Conservation (phyloP, 164 flowering plant species). For the Annona cherimola region DNA sequence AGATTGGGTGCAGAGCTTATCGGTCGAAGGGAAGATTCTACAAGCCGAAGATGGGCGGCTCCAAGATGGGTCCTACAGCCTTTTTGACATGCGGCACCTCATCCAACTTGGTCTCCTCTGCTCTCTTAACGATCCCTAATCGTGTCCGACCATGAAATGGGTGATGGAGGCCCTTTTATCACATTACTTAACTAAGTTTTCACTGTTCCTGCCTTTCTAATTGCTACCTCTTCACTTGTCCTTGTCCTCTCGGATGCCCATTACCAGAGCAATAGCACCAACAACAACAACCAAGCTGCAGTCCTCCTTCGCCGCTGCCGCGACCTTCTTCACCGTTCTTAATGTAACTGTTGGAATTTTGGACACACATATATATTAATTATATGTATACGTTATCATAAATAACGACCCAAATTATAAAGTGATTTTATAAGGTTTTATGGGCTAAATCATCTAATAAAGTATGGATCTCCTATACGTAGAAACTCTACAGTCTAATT, state of each 20-base stretch:
- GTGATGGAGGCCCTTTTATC: conserved; percentile 64
- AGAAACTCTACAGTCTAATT: too few species aligned
- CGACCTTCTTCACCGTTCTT: conserved; percentile 41
- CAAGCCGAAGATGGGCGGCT: conserved; percentile 55
- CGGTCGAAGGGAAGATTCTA: conserved; percentile 50
- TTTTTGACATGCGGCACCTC: conserved; percentile 45
- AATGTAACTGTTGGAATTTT: too few species aligned
- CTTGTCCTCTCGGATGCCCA: conserved; percentile 43
- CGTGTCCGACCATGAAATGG: conserved; percentile 88
- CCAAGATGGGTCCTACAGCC: conserved; percentile 51
- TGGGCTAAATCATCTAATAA: too few species aligned
- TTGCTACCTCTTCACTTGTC: conserved; percentile 66
- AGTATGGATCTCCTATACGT: too few species aligned
- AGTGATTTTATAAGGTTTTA: too few species aligned
- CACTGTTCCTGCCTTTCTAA: conserved; percentile 64
- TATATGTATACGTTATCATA: too few species aligned
- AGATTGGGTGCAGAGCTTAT: conserved; percentile 68
- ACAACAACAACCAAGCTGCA: conserved; percentile 15
- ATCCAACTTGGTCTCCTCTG: conserved; percentile 78
- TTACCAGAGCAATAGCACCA: conserved; percentile 19
- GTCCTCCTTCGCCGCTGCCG: conserved; percentile 15
- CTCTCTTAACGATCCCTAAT: conserved; percentile 64
- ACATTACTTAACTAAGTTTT: conserved; percentile 34
- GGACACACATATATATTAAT: too few species aligned
- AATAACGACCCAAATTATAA: too few species aligned